A percentile compares a stretch with the other conserved stretches of the same genome.
These are phyloP conservation scores for Entomophthora muscae DNA, from an alignment of 371 early-diverging fungal species.

Conservation along the genomic window DNA sequence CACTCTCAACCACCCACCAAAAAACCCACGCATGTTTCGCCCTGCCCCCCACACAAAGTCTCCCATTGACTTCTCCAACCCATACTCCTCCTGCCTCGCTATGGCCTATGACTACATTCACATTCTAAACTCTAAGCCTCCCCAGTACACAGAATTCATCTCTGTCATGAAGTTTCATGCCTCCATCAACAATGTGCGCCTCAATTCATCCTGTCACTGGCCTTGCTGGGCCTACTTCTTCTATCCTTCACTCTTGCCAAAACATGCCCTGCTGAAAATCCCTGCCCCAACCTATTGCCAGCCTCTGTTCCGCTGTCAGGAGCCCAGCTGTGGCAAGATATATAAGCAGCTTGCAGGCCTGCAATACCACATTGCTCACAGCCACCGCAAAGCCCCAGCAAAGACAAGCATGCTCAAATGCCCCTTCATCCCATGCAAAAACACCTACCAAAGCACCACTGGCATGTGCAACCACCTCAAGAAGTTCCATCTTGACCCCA, in stretches of 20 bases:
- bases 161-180: background rate
- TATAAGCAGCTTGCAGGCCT: conserved; percentile 97
- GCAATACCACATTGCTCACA: conserved; percentile 83
- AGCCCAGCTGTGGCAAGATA: conserved; percentile 71
- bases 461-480: background rate
- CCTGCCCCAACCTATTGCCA: background rate
- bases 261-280: background rate
- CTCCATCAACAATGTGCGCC: background rate
- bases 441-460: background rate
- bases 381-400: background rate
- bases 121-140: background rate
- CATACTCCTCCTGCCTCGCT: background rate
- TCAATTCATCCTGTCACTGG: background rate
- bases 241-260: background rate
- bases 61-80: background rate
- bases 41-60: background rate
- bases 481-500: background rate
- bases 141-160: background rate
- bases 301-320: conserved; percentile 35
- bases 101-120: background rate
- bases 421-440: background rate
- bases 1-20: background rate
- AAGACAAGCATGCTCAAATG: background rate
- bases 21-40: background rate
- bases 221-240: background rate